These are phyloP conservation scores for Friedmanniomyces endolithicus DNA, from an alignment of 495 filamentous ascomycete species.

Conservation along the genomic window DNA sequence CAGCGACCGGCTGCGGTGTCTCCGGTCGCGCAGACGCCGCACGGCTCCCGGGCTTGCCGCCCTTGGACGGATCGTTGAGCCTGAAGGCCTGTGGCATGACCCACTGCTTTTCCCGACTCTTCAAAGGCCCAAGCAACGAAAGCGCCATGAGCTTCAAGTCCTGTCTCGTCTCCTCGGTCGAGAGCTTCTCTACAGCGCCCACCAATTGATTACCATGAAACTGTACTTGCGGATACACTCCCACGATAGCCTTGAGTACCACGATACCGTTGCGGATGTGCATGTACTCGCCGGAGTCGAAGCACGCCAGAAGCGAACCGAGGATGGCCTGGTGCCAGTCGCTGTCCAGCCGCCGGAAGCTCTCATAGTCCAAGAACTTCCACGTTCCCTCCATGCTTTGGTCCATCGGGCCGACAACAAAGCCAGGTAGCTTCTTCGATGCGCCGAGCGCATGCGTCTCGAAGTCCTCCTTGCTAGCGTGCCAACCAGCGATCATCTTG, in stretches of 20 bases:
- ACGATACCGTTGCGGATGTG: conserved; percentile 93
- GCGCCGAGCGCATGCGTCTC: conserved; percentile 62
- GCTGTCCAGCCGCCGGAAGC: conserved; percentile 71
- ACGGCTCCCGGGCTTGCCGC: conserved; percentile 13
- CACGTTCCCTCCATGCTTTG: conserved; percentile 40
- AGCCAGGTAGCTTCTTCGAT: conserved; percentile 48
- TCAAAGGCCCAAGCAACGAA: conserved; percentile 69
- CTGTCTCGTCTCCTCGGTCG: conserved; percentile 59
- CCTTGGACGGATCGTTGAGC: conserved; percentile 11
- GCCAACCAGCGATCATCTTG: conserved; percentile 69
- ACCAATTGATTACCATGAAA: conserved; percentile 69
- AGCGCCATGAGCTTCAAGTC: conserved; percentile 87
- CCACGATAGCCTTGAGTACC: conserved; percentile 66
- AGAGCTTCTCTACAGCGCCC: conserved; percentile 50
- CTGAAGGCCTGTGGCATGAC: conserved; percentile 70
- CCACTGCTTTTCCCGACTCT: conserved; percentile 67
- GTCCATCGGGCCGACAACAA: conserved; percentile 49
- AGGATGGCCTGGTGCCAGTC: conserved; percentile 79
- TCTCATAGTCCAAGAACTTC: conserved; percentile 64
- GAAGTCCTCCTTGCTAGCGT: conserved; percentile 60
- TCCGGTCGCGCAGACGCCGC: conserved; percentile 14
- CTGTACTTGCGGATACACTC: conserved; percentile 76
- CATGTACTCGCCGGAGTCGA: conserved; percentile 77
- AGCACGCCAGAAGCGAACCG: conserved; percentile 61
- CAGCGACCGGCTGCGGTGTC: conserved; percentile 18